These are phyloP conservation scores for Lactarius sp. DNA, from an alignment of 768 basidiomycete species.

Conservation along the genomic window DNA sequence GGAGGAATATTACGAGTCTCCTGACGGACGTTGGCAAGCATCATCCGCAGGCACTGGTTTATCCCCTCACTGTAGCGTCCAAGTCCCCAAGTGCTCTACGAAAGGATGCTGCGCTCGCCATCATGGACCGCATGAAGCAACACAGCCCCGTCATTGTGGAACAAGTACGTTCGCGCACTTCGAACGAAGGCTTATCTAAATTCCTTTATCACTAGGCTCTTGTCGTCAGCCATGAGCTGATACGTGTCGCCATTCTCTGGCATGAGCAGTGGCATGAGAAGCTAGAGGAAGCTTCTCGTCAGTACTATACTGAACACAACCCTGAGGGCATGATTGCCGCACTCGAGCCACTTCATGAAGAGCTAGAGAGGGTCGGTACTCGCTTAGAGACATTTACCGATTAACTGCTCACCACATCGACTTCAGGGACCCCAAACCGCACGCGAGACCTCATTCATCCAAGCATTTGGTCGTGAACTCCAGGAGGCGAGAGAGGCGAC, in stretches of 20 bases:
- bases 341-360: conserved; percentile 87
- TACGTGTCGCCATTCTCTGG: conserved; percentile 97
- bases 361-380: conserved; percentile 71
- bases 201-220: conserved; percentile 50
- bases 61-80: conserved; percentile 91
- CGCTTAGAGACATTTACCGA: not conserved
- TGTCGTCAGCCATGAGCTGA: conserved; percentile 89
- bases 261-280: conserved; percentile 99
- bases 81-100: conserved; percentile 87
- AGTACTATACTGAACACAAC: conserved; percentile 97
- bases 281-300: conserved; percentile 91
- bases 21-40: conserved; percentile 91
- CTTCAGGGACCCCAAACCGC: conserved; percentile 86
- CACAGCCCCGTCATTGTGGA: conserved; percentile 84
- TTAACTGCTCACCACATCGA: conserved; percentile 2
- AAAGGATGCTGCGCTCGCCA: conserved; percentile 73
- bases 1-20: conserved; percentile 82
- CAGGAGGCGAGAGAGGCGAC: conserved; percentile 91
- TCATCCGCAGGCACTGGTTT: conserved; percentile 96
- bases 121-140: conserved; percentile 92
- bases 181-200: not conserved
- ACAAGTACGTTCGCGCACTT: conserved; percentile 48
- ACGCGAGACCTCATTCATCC: conserved; percentile 91
- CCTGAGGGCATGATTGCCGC: conserved; percentile 95
- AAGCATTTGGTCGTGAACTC: conserved; percentile 89